Evolutionary conservation across 345 rosid species (phyloP).

Genomic region (Crucihimalaya himalaica): DNA sequence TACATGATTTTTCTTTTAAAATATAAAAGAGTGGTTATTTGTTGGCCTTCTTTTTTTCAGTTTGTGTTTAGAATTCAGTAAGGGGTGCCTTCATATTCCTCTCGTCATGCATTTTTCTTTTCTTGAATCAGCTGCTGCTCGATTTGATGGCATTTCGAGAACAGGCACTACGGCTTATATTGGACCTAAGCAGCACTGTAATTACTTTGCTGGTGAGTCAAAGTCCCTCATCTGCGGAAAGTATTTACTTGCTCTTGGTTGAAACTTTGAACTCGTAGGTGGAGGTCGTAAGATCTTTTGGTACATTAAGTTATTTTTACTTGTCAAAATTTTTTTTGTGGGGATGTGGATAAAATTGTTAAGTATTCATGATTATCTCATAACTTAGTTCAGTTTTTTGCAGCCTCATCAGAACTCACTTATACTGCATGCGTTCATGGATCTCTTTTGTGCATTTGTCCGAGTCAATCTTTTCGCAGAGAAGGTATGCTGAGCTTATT

Average conservation of each 20-base stretch:
- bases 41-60: background rate
- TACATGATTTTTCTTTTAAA: background rate
- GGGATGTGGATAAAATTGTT: slow-evolving; percentile 28
- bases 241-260: slow-evolving; percentile 24
- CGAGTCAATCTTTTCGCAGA: slow-evolving; percentile 93
- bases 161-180: slow-evolving; percentile 90
- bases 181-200: slow-evolving; percentile 98
- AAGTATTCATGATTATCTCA: slow-evolving; percentile 49
- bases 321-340: background rate
- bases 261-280: slow-evolving; percentile 25
- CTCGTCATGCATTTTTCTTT: slow-evolving; percentile 37
- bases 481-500: slow-evolving; percentile 67
- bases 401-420: slow-evolving; percentile 99
- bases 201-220: slow-evolving; percentile 94
- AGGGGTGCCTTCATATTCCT: slow-evolving; percentile 5
- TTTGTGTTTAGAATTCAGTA: background rate
- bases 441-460: slow-evolving; percentile 93
- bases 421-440: slow-evolving; percentile 96
- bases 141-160: slow-evolving; percentile 98
- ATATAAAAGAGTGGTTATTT: slow-evolving; percentile 3
- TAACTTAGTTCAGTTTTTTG: slow-evolving; percentile 71
- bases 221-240: slow-evolving; percentile 32
- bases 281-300: slow-evolving; percentile 14
- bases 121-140: slow-evolving; percentile 77
- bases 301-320: background rate